A percentile compares a stretch with the other conserved stretches of the same genome.
phyloP scores from a whole-genome alignment of 495 filamentous ascomycete genomes.

The Pseudomonodictys pantanalensis region DNA sequence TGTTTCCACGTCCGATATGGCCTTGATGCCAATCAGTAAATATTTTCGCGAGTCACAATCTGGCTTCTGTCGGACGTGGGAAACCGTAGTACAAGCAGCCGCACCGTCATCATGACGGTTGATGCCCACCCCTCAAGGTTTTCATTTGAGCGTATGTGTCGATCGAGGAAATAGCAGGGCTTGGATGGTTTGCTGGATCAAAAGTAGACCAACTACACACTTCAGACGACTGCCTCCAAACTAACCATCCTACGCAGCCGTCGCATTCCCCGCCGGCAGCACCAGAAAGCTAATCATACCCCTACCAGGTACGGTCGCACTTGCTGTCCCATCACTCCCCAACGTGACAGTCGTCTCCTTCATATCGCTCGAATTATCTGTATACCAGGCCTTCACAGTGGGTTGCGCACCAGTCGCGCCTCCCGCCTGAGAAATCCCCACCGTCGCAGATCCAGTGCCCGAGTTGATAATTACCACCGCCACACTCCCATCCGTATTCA shows the following conservation, averaged over 20 bases:
- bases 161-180: too few species aligned
- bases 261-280: neutral
- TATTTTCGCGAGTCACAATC: too few species aligned
- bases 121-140: too few species aligned
- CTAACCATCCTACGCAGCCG: constrained; percentile 13
- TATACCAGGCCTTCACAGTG: constrained; percentile 16
- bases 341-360: constrained; percentile 11
- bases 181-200: too few species aligned
- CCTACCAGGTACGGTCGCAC: constrained; percentile 24
- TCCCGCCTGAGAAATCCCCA: constrained; percentile 7
- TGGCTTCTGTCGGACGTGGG: too few species aligned
- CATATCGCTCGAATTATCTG: constrained; percentile 27
- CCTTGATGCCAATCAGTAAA: too few species aligned
- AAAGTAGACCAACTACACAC: too few species aligned
- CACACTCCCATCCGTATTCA: constrained; percentile 28
- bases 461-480: constrained; percentile 31
- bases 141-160: too few species aligned
- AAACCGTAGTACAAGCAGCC: too few species aligned
- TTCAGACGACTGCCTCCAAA: too few species aligned
- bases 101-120: too few species aligned
- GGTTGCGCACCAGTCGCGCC: constrained; percentile 1
- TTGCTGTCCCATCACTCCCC: constrained; percentile 18
- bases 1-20: too few species aligned
- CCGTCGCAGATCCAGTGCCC: constrained; percentile 16
- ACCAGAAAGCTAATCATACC: constrained; percentile 32